phyloP scores from a whole-genome alignment of 768 basidiomycete genomes.

The Amanita thiersii region DNA sequence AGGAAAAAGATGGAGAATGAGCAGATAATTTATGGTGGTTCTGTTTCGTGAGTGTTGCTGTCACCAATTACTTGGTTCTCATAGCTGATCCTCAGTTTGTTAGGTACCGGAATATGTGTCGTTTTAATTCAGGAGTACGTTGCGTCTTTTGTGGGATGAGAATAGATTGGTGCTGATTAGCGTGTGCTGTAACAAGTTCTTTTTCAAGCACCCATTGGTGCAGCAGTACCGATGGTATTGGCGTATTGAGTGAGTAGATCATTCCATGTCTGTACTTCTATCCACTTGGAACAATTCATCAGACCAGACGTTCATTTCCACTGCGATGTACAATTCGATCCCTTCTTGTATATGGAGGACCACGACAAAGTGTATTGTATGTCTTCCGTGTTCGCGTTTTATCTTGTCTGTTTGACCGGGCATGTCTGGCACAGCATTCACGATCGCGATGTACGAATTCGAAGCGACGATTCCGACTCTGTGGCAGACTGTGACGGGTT shows the following conservation, averaged over 20 bases:
- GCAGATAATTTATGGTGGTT: constrained; percentile 32
- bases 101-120: constrained; percentile 61
- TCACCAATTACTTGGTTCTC: constrained; percentile 13
- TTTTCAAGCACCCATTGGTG: constrained; percentile 63
- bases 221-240: constrained; percentile 70
- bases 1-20: constrained; percentile 53
- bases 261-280: neutral
- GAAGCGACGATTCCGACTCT: constrained; percentile 67
- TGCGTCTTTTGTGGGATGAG: neutral
- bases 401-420: neutral
- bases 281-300: constrained; percentile 3
- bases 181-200: constrained; percentile 34
- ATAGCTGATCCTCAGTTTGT: constrained; percentile 7
- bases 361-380: constrained; percentile 60
- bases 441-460: constrained; percentile 69
- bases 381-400: neutral
- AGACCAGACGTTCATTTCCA: constrained; percentile 70
- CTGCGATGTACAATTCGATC: constrained; percentile 60
- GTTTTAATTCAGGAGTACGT: constrained; percentile 58
- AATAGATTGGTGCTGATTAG: neutral
- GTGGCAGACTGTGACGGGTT: constrained; percentile 64
- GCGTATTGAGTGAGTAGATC: constrained; percentile 53
- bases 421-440: constrained; percentile 43
- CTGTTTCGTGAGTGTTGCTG: constrained; percentile 14
- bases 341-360: constrained; percentile 67